Evolutionary conservation across 1,284 basidiomycete genomes (phyloP).

Genomic region (Tylopilus microsporus): DNA sequence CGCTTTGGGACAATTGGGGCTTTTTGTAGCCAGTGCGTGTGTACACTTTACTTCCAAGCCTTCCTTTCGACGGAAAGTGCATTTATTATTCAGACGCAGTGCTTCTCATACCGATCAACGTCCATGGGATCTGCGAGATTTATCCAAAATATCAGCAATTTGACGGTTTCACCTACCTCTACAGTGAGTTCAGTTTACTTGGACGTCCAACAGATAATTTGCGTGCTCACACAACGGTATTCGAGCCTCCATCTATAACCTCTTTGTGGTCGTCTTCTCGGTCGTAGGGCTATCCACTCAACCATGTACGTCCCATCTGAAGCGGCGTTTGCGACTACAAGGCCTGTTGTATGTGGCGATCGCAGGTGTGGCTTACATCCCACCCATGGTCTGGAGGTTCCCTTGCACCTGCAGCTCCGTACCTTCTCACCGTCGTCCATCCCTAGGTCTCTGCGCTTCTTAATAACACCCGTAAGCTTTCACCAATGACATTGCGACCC

Average conservation of each 20-base stretch:
- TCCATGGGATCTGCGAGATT: neutral
- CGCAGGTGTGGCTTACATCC: constrained; percentile 6
- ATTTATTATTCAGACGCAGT: constrained; percentile 2
- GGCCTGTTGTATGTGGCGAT: constrained; percentile 19
- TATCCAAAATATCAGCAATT: neutral
- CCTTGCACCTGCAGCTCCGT: neutral
- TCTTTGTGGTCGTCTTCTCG: constrained; percentile 18
- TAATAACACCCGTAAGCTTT: constrained; percentile 4
- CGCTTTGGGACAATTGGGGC: constrained; percentile 16
- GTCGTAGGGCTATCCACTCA: constrained; percentile 12
- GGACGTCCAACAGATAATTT: neutral
- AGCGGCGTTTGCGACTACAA: constrained; percentile 13
- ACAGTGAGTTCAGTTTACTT: constrained; percentile 9
- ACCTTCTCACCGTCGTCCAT: neutral
- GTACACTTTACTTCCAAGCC: neutral
- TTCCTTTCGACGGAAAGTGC: neutral
- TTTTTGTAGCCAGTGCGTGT: constrained; percentile 14
- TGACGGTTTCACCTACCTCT: constrained; percentile 4
- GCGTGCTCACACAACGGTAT: neutral
- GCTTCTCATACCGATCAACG: neutral
- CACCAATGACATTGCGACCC: neutral
- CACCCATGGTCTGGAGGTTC: constrained; percentile 8
- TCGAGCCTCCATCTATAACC: constrained; percentile 15
- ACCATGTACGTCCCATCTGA: constrained; percentile 13
- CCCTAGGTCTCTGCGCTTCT: constrained; percentile 10